phyloP scores from a whole-genome alignment of 331 rosid genomes.

The Acacia pycnantha region DNA sequence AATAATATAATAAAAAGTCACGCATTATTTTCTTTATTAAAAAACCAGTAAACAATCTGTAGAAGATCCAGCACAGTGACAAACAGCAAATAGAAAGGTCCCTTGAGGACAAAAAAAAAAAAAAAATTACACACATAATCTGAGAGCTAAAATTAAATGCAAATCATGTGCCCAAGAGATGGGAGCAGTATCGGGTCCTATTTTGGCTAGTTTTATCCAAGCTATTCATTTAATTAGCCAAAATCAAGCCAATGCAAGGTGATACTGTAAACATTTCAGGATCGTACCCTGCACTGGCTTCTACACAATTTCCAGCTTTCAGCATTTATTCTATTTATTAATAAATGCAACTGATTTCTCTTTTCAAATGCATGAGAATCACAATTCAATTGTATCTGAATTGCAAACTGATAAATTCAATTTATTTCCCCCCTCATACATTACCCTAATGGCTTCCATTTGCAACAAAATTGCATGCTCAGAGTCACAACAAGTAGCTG shows the following conservation, averaged over 20 bases:
- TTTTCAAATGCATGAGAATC: neutral
- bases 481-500: neutral
- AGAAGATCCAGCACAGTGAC: neutral
- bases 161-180: neutral
- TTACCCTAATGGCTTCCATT: neutral
- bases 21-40: neutral
- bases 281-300: neutral
- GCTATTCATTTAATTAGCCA: neutral
- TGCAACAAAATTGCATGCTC: neutral
- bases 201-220: neutral
- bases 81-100: neutral
- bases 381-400: neutral
- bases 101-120: neutral
- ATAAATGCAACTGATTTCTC: neutral
- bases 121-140: neutral
- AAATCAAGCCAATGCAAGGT: neutral
- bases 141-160: neutral
- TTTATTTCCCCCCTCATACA: neutral
- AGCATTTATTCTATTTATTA: neutral
- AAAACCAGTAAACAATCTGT: constrained; percentile 7
- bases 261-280: neutral
- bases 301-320: neutral
- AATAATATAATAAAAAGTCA: neutral
- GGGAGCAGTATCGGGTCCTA: neutral
- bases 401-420: neutral